Evolutionary conservation across 805 yeast genomes (phyloP).

Genomic region (Pichia membranifaciens): DNA sequence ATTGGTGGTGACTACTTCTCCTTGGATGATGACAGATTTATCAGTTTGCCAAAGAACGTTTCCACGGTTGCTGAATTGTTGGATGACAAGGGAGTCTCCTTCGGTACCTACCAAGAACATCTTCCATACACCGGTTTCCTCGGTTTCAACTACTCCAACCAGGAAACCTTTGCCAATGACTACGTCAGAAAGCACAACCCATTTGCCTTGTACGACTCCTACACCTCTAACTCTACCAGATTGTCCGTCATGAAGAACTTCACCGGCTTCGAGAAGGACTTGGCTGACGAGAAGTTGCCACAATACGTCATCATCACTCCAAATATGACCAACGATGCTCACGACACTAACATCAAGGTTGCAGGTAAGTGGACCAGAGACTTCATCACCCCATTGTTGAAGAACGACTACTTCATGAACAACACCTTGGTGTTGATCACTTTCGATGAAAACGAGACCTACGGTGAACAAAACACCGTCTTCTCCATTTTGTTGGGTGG

Average conservation of each 20-base stretch:
- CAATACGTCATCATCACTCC: slow-evolving; percentile 52
- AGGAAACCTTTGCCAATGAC: slow-evolving; percentile 37
- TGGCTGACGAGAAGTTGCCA: slow-evolving; percentile 37
- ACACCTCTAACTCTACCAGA: slow-evolving; percentile 33
- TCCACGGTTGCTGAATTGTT: slow-evolving; percentile 44
- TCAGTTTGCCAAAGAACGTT: slow-evolving; percentile 39
- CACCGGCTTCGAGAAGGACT: slow-evolving; percentile 38
- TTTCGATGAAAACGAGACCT: slow-evolving; percentile 45
- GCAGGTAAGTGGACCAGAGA: slow-evolving; percentile 42
- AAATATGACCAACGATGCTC: slow-evolving; percentile 49
- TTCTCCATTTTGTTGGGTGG: slow-evolving; percentile 44
- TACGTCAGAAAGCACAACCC: slow-evolving; percentile 52
- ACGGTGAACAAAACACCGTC: slow-evolving; percentile 39
- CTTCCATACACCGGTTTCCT: slow-evolving; percentile 47
- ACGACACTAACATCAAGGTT: slow-evolving; percentile 40
- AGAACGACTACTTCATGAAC: slow-evolving; percentile 42
- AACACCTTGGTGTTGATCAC: slow-evolving; percentile 42
- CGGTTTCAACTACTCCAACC: slow-evolving; percentile 42
- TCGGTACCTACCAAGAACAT: slow-evolving; percentile 52
- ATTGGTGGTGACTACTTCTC: slow-evolving; percentile 49
- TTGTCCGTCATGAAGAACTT: slow-evolving; percentile 42
- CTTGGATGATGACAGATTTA: slow-evolving; percentile 40
- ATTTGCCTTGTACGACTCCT: slow-evolving; percentile 37
- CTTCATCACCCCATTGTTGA: slow-evolving; percentile 39
- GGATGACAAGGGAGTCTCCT: slow-evolving; percentile 40